Conservation (phyloP, 306 rosid genomes). For the Carpinus viminea region DNA sequence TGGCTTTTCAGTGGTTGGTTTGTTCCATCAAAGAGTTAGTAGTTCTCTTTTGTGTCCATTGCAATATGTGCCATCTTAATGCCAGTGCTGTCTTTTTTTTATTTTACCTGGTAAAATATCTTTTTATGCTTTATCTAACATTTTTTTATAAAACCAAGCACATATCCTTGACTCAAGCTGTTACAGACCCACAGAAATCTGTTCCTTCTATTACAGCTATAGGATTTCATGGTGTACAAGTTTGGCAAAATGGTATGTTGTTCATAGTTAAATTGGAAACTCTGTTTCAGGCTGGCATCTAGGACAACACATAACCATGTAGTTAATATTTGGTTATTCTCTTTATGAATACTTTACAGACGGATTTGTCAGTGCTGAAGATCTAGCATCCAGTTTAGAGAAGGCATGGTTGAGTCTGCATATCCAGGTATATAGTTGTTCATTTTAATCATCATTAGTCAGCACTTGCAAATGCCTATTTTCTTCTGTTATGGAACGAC, state of each 20-base stretch:
- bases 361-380: conserved; percentile 50
- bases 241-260: conserved; percentile 58
- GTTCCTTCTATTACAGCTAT: conserved; percentile 54
- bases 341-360: conserved; percentile 23
- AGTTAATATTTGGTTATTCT: background rate
- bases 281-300: background rate
- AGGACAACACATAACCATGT: background rate
- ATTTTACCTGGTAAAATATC: background rate
- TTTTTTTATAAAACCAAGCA: background rate
- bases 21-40: background rate
- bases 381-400: conserved; percentile 53
- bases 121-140: background rate
- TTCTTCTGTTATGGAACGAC: background rate
- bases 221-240: conserved; percentile 55
- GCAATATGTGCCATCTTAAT: background rate
- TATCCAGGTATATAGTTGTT: conserved; percentile 41
- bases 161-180: conserved; percentile 41
- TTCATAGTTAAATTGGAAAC: background rate
- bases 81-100: background rate
- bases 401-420: conserved; percentile 62
- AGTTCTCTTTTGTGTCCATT: background rate
- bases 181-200: conserved; percentile 50
- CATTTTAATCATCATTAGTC: background rate
- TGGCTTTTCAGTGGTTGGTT: background rate
- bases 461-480: background rate